These are phyloP conservation scores for Cudoniella acicularis DNA, from an alignment of 495 filamentous ascomycete species.

Conservation along the genomic window DNA sequence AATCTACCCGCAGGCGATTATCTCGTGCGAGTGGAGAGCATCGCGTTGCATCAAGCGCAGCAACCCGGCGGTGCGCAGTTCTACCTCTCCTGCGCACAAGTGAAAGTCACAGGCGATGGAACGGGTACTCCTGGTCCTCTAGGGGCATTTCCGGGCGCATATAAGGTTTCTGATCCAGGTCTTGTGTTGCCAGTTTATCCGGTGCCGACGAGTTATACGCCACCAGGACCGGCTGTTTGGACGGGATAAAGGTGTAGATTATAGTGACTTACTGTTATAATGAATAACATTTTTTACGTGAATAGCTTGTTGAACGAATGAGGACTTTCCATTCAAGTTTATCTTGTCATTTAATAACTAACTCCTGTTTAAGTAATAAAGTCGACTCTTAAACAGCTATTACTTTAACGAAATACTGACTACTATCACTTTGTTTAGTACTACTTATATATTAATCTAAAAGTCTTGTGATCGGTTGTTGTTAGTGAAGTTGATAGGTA, in stretches of 20 bases:
- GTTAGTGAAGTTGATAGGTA: no score
- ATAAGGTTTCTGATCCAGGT: conserved; percentile 51
- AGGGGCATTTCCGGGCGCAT: conserved; percentile 49
- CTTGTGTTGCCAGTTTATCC: conserved; percentile 30
- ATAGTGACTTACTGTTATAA: no score
- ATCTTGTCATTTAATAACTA: no score
- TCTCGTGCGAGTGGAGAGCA: conserved; percentile 54
- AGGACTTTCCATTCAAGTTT: no score
- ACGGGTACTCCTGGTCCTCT: conserved; percentile 39
- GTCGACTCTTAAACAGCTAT: no score
- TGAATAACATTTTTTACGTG: no score
- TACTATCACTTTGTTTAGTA: no score
- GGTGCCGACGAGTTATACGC: conserved; percentile 33
- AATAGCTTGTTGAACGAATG: no score
- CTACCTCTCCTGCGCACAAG: conserved; percentile 55
- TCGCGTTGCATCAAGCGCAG: conserved; percentile 55
- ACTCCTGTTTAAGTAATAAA: no score
- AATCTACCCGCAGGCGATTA: conserved; percentile 53
- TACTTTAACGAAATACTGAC: no score
- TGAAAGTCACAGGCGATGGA: conserved; percentile 54
- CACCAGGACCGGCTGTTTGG: conserved; percentile 40
- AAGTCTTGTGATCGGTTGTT: no score
- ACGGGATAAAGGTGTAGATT: not conserved
- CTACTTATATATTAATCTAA: no score
- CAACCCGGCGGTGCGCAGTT: conserved; percentile 37